Base-by-base conservation (phyloP, 805 yeast genomes). In the Crinitomyces ghanaensis region DNA sequence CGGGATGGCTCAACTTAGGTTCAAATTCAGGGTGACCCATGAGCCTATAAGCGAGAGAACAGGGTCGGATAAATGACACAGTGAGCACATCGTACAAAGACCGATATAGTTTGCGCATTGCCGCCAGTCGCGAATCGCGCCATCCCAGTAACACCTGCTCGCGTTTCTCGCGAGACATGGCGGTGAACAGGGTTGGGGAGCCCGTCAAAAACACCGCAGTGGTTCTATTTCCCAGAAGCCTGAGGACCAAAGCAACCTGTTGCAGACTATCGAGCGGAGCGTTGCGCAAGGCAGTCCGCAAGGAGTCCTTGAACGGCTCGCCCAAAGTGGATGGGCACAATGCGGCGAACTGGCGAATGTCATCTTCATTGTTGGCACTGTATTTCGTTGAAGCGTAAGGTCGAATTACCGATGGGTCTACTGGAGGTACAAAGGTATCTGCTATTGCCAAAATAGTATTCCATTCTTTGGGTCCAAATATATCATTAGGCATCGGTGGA, bases 51-150 rank as follows among this genome's bases (percentile, higher is more conserved):
- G 62, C 62, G 20, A 59, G 35, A 1, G 56, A 60, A 6, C 62
- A 60, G 14, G 49, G 28, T 11, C 44, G 38, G 4, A 47, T 41
- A 38, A 53, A 65, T 0, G 56, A 39, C 19, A 47, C 27, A 14
- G 52, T 34, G 6, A 59, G 36, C 11, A 64, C 19, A 6, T 52
- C 33, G 13, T 38, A 26, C 28, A 66, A 34, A 15, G 59, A 43
- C 18, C 52, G 40, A 43, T 51, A 62, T 5, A 69, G 42, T 34
- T 54, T 46, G 28, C 68, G 56, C 32, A 59, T 56, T 8, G 41
- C 33, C 2, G 52, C 35, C 14, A 69, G 14, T 2, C 62, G 61
- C 6, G 73, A 64, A 37, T 52, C 52, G 22, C 61, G 48, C 72
- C 72, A 66, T 4, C 55, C 37, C 4, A 31, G 35, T 19, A 70